Evolutionary conservation across 1,284 basidiomycete genomes (phyloP), one percentile per base, ranked within the genome.

Genomic region (Moesziomyces globuligerus): DNA sequence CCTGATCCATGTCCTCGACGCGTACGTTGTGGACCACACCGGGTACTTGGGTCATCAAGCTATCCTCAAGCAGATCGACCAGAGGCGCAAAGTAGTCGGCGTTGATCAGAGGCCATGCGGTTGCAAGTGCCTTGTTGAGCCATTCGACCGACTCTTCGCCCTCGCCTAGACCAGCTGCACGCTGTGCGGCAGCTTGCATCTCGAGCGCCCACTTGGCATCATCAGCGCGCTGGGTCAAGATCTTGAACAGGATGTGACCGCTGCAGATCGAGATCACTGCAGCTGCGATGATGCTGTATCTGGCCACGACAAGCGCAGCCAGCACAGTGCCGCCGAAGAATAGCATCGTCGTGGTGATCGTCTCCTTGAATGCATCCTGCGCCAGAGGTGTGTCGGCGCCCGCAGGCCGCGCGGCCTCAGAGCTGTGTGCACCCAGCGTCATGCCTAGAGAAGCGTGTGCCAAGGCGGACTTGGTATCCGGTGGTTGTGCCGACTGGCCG

Each of bases 1-100:
- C 78, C 42, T 80, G 78, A 29, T 78, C 76, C 59, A 80, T 54
- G 46, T 76, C 77, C 23, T 79, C 77, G 25, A 80, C 75, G n/a
- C 77, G 48, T 34, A 72, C 74, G 23, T 56, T 61, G 52, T 79
- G 77, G 1, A 80, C 77, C 1, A 80, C 67, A 6, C 72, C 72
- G 8, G 77, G 77, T n/a, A 80, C 75, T 51, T 80, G 77, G 3
- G 72, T 72, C 75, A 78, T 77, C 13, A 80, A 61, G 11, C 75
- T 74, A 49, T 80, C 78, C 60, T 80, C 78, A 32, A 80, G 62
- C 13, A 80, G 64, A 45, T 80, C 78, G 48, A 79, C 46, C 36
- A 80, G 78, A 0, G 78, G 78, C 13, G 61, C 71, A 64, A 80
- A 79, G 53, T 76, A 78, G 37, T 76, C 71, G n/a, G 62, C 43